These are phyloP conservation scores for Coffea eugenioides DNA, from an alignment of 257 asterid species.

Conservation along the genomic window DNA sequence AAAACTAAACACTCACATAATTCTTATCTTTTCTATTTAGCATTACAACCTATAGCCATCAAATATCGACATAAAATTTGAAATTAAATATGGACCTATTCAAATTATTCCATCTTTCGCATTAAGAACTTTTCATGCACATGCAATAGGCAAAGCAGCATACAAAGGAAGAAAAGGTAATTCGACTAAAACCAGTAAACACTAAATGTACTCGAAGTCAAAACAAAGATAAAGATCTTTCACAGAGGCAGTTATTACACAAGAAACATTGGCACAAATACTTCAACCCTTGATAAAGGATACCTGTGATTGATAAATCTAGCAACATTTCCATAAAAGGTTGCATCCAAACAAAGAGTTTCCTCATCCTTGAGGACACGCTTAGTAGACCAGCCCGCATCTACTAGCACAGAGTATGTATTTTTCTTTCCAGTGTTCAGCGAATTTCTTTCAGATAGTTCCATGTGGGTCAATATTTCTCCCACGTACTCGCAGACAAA, in stretches of 20 bases:
- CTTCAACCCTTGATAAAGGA: not conserved
- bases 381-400: conserved; percentile 75
- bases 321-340: conserved; percentile 63
- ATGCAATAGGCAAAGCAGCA: too few species aligned
- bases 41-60: too few species aligned
- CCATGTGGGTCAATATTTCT: conserved; percentile 63
- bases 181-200: too few species aligned
- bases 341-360: conserved; percentile 74
- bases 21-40: too few species aligned
- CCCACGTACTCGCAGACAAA: conserved; percentile 68
- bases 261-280: not conserved
- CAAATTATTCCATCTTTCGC: too few species aligned
- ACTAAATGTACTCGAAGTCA: not conserved
- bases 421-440: conserved; percentile 38
- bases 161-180: too few species aligned
- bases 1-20: too few species aligned
- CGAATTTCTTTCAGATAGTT: conserved; percentile 47
- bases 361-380: conserved; percentile 58
- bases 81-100: too few species aligned
- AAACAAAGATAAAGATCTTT: not conserved
- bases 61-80: too few species aligned
- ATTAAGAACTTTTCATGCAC: too few species aligned
- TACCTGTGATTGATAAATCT: conserved; percentile 76
- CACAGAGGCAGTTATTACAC: too few species aligned
- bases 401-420: conserved; percentile 63